These are phyloP conservation scores for Colletotrichum sp. DNA, from an alignment of 2,329 filamentous ascomycete genomes.

Conservation along the genomic window DNA sequence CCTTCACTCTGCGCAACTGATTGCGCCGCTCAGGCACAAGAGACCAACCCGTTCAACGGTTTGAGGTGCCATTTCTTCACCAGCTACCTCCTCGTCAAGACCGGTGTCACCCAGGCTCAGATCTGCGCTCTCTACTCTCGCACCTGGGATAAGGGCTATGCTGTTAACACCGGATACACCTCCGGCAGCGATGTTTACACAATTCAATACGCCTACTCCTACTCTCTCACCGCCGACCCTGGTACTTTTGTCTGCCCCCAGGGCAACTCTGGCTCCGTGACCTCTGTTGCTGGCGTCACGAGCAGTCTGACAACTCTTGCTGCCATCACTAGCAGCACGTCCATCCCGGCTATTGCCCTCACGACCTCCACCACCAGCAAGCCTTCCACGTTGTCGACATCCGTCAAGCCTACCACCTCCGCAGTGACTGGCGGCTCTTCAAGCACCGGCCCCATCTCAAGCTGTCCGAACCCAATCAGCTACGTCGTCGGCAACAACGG, in stretches of 20 bases:
- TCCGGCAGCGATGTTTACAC: background rate
- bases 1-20: conserved; percentile 1
- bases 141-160: background rate
- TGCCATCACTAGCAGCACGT: background rate
- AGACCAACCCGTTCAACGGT: background rate
- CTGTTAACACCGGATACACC: background rate
- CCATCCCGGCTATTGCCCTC: background rate
- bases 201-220: background rate
- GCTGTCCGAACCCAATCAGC: background rate
- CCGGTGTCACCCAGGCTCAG: background rate
- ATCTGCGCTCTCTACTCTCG: conserved; percentile 5
- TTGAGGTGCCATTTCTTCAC: conserved; percentile 2
- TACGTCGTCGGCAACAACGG: background rate
- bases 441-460: background rate
- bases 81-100: background rate
- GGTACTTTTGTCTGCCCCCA: background rate
- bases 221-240: background rate
- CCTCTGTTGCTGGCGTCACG: background rate
- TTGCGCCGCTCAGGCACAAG: background rate
- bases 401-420: background rate
- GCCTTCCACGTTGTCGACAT: background rate
- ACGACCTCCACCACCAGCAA: background rate
- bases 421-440: background rate
- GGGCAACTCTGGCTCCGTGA: background rate
- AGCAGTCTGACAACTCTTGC: background rate